phyloP scores from a whole-genome alignment of 2,329 filamentous ascomycete genomes.

The Fusarium aywerte region DNA sequence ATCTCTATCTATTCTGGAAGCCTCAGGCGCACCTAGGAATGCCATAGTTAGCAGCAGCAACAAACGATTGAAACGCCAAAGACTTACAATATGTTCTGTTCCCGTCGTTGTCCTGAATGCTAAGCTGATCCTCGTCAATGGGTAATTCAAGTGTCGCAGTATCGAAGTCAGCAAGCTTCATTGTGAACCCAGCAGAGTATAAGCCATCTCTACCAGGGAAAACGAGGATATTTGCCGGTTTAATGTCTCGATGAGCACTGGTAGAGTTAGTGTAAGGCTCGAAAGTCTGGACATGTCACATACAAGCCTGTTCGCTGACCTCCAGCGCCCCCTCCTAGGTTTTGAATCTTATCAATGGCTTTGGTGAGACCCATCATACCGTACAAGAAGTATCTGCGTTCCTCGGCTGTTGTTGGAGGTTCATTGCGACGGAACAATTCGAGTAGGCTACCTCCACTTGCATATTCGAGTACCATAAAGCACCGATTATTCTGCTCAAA shows the following conservation, averaged over 20 bases:
- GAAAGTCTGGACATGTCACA: neutral
- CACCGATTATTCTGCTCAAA: constrained; percentile 22
- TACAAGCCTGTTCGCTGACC: constrained; percentile 7
- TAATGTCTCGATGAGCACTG: constrained; percentile 35
- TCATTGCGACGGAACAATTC: constrained; percentile 4
- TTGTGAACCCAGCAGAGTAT: neutral
- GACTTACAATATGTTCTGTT: constrained; percentile 19
- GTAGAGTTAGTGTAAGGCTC: neutral
- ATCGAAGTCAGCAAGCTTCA: constrained; percentile 34
- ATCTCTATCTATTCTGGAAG: neutral
- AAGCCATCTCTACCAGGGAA: neutral
- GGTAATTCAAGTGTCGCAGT: neutral
- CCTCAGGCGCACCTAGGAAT: constrained; percentile 17
- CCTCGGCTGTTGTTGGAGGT: neutral
- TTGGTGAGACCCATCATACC: constrained; percentile 7
- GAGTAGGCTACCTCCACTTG: constrained; percentile 4
- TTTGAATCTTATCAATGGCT: constrained; percentile 15
- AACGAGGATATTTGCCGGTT: constrained; percentile 25
- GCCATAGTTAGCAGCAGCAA: neutral
- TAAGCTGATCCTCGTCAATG: neutral
- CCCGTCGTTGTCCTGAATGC: constrained; percentile 15
- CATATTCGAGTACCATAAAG: constrained; percentile 22
- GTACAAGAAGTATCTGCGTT: constrained; percentile 5
- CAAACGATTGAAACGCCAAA: accelerated
- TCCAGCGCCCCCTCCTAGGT: neutral